Percentiles rank a stretch among this genome's conserved stretches.
These are phyloP conservation scores for Aspergillus sparsus DNA, from an alignment of 495 filamentous ascomycete species.

Conservation along the genomic window DNA sequence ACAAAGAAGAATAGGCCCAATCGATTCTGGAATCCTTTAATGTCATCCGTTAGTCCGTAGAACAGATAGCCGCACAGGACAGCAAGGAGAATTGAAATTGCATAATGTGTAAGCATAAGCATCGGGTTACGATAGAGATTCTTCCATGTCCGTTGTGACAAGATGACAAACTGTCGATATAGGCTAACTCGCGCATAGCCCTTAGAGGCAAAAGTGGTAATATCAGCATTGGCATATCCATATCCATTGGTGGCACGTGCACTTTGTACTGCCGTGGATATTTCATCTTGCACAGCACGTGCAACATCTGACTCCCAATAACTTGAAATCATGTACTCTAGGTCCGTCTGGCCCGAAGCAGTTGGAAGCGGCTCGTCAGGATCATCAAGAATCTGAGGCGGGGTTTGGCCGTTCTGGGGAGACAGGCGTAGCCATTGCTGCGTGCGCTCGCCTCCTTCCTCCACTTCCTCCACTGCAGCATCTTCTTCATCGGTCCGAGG, in stretches of 20 bases:
- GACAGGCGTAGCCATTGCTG: constrained; percentile 71
- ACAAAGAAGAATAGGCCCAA: constrained; percentile 99
- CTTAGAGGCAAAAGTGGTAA: constrained; percentile 55
- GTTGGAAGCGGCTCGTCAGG: constrained; percentile 76
- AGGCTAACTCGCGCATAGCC: constrained; percentile 82
- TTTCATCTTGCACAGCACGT: constrained; percentile 75
- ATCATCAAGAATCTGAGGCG: constrained; percentile 66
- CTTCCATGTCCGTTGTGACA: constrained; percentile 90
- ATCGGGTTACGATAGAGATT: constrained; percentile 98
- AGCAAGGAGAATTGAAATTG: constrained; percentile 93
- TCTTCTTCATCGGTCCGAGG: constrained; percentile 68
- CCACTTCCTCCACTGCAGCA: constrained; percentile 64
- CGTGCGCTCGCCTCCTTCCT: constrained; percentile 58
- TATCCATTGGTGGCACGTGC: constrained; percentile 74
- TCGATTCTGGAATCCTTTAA: constrained; percentile 96
- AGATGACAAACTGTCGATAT: constrained; percentile 78
- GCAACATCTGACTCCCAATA: constrained; percentile 82
- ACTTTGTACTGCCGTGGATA: constrained; percentile 60
- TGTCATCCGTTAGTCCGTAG: constrained; percentile 93
- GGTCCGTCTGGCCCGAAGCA: constrained; percentile 64
- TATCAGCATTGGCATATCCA: constrained; percentile 62
- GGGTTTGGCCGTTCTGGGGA: constrained; percentile 60
- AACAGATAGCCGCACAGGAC: constrained; percentile 94
- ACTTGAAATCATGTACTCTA: constrained; percentile 76
- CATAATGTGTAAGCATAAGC: constrained; percentile 98